Evolutionary conservation across 1,284 basidiomycete species (phyloP).

Genomic region (Abortiporus biennis): DNA sequence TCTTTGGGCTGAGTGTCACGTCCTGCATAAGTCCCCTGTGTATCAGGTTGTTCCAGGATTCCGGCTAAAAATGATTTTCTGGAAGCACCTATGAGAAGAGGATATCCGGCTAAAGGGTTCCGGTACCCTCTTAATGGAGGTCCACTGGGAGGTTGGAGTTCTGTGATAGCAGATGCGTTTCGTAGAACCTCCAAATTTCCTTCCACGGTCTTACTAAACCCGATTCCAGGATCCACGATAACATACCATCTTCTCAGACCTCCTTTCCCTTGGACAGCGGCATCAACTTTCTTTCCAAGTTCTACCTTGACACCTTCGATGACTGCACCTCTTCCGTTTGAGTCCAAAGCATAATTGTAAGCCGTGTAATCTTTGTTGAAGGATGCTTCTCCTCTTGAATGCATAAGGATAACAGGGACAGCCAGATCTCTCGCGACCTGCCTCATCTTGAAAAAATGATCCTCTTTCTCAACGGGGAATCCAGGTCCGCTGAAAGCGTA

Average conservation of each 20-base stretch:
- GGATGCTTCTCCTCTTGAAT: conserved; percentile 80
- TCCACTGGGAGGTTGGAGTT: conserved; percentile 18
- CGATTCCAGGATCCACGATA: conserved; percentile 89
- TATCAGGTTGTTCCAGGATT: conserved; percentile 42
- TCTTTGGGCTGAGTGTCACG: conserved; percentile 54
- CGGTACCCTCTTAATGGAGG: too few species aligned
- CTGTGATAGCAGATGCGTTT: conserved; percentile 42
- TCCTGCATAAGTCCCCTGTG: conserved; percentile 35
- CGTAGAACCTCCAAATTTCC: conserved; percentile 74
- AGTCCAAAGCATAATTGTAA: conserved; percentile 33
- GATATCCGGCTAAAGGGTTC: conserved; percentile 60
- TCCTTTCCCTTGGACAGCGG: conserved; percentile 63
- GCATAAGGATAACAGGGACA: conserved; percentile 87
- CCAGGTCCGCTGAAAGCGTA: conserved; percentile 70
- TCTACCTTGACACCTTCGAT: conserved; percentile 72
- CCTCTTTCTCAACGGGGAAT: conserved; percentile 21
- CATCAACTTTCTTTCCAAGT: conserved; percentile 63
- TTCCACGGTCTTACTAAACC: conserved; percentile 86
- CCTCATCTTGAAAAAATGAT: conserved; percentile 58
- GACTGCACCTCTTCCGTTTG: conserved; percentile 37
- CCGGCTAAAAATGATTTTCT: conserved; percentile 80
- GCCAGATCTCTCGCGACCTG: conserved; percentile 52
- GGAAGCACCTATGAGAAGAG: conserved; percentile 76
- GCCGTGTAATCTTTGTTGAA: conserved; percentile 63
- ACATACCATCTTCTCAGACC: conserved; percentile 89